These are phyloP conservation scores for Fusarium devonianum DNA, from an alignment of 2,329 filamentous ascomycete genomes.

Conservation along the genomic window DNA sequence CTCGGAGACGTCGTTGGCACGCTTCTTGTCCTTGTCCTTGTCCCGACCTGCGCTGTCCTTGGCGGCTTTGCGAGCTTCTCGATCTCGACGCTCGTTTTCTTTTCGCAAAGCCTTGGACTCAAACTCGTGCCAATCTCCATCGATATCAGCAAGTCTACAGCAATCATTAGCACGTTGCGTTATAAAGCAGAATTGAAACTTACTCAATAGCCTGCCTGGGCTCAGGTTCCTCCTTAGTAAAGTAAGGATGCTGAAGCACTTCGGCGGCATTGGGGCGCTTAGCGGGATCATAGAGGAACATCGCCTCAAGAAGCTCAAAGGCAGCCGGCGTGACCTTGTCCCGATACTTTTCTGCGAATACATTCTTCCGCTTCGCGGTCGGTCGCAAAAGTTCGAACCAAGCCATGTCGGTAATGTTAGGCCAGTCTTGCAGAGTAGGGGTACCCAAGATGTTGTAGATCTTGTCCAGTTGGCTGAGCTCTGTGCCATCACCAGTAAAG, in stretches of 20 bases:
- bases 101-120: constrained; percentile 94
- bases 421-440: constrained; percentile 85
- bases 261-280: constrained; percentile 84
- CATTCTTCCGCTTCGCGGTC: constrained; percentile 72
- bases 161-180: constrained; percentile 44
- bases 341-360: constrained; percentile 84
- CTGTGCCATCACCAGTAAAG: constrained; percentile 94
- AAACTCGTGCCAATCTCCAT: constrained; percentile 98
- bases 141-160: constrained; percentile 73
- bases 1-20: constrained; percentile 44
- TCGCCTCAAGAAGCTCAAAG: constrained; percentile 80
- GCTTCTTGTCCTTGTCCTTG: constrained; percentile 51
- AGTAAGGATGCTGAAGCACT: constrained; percentile 88
- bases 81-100: constrained; percentile 77
- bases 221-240: constrained; percentile 79
- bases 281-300: constrained; percentile 89
- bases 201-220: constrained; percentile 83
- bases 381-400: constrained; percentile 95
- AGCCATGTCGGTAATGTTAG: constrained; percentile 87
- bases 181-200: constrained; percentile 48
- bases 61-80: constrained; percentile 57
- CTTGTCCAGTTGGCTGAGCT: constrained; percentile 94
- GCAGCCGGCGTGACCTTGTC: constrained; percentile 79
- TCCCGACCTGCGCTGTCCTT: constrained; percentile 48
- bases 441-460: constrained; percentile 95